phyloP scores from a whole-genome alignment of 2,329 filamentous ascomycete species.

The Seiridium cupressi region DNA sequence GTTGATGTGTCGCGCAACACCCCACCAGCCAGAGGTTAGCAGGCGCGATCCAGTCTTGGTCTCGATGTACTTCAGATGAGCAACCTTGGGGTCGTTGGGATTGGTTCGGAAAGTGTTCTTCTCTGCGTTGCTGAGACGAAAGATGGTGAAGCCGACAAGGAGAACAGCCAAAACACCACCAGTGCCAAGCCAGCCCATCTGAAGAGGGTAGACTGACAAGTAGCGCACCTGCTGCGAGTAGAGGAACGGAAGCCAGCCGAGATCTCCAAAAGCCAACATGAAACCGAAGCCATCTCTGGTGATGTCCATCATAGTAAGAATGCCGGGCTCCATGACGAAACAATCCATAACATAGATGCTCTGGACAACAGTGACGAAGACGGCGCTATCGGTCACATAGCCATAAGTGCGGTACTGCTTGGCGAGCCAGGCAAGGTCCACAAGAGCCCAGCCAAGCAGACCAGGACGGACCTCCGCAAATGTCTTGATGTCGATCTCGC shows the following conservation, averaged over 20 bases:
- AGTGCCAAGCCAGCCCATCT: slow-evolving; percentile 70
- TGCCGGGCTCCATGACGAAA: slow-evolving; percentile 82
- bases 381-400: slow-evolving; percentile 80
- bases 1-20: slow-evolving; percentile 87
- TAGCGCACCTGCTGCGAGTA: slow-evolving; percentile 86
- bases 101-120: slow-evolving; percentile 94
- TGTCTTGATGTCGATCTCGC: slow-evolving; percentile 85
- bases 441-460: slow-evolving; percentile 82
- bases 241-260: slow-evolving; percentile 89
- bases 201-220: slow-evolving; percentile 75
- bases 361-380: slow-evolving; percentile 77
- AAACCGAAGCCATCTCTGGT: slow-evolving; percentile 91
- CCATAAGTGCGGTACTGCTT: slow-evolving; percentile 87
- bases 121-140: slow-evolving; percentile 90
- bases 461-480: slow-evolving; percentile 91
- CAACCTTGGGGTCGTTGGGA: slow-evolving; percentile 74
- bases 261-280: slow-evolving; percentile 91
- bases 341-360: slow-evolving; percentile 80
- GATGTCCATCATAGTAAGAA: slow-evolving; percentile 92
- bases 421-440: slow-evolving; percentile 81
- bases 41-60: slow-evolving; percentile 80
- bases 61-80: slow-evolving; percentile 81
- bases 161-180: slow-evolving; percentile 66
- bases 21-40: slow-evolving; percentile 90
- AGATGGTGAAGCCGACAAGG: slow-evolving; percentile 78